These are phyloP conservation scores for Paramecium bursaria DNA, from an alignment of 73 alveolate genomes.

Conservation along the genomic window DNA sequence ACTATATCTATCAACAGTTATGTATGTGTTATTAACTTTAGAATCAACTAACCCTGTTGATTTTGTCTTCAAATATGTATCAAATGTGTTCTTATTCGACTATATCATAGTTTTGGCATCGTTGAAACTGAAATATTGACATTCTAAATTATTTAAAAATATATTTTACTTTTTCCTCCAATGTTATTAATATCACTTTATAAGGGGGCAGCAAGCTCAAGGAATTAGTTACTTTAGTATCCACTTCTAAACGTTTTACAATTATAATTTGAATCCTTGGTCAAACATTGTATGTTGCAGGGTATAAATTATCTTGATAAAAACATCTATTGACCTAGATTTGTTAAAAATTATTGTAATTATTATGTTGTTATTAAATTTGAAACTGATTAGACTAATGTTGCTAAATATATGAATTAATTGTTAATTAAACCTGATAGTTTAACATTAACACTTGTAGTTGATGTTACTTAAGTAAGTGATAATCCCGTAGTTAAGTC, in stretches of 20 bases:
- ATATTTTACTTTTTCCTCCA: background rate
- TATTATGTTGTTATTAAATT: too few species aligned
- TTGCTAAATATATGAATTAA: too few species aligned
- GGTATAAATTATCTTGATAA: too few species aligned
- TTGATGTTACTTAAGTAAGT: too few species aligned
- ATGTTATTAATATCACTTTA: background rate
- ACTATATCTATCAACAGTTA: background rate
- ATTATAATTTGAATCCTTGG: background rate
- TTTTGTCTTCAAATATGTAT: background rate
- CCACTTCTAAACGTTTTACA: conserved; percentile 8
- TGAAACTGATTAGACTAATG: too few species aligned
- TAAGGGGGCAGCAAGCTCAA: background rate
- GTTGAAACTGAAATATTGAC: background rate
- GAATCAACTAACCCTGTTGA: background rate
- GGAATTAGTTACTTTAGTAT: background rate
- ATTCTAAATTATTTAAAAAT: too few species aligned
- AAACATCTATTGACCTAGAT: too few species aligned
- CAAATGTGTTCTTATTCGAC: background rate
- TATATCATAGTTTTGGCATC: background rate
- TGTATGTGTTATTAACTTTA: background rate
- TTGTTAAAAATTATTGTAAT: too few species aligned
- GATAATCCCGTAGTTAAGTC: too few species aligned
- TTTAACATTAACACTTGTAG: too few species aligned
- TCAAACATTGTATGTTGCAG: background rate
- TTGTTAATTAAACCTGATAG: too few species aligned